phyloP scores from a whole-genome alignment of 2,329 filamentous ascomycete species.

The Ceratocystis cacaofunesta region DNA sequence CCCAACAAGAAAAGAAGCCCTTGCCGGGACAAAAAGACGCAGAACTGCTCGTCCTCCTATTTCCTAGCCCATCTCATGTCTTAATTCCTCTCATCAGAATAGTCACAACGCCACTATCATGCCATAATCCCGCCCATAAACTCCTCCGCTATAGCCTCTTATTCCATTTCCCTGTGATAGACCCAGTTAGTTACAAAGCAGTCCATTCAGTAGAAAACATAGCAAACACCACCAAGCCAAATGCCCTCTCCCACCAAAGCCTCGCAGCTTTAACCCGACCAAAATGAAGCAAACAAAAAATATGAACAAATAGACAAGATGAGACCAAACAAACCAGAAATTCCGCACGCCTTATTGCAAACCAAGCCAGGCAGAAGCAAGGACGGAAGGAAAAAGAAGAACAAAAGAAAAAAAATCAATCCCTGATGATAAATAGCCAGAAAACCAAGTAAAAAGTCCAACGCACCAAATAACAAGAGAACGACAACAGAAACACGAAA shows the following conservation, averaged over 20 bases:
- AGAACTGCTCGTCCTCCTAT: background rate
- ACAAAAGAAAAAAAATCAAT: conserved; percentile 8
- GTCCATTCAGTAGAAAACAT: background rate
- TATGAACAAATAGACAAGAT: background rate
- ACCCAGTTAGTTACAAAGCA: background rate
- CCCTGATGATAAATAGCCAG: conserved; percentile 2
- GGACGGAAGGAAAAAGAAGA: background rate
- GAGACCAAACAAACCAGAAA: conserved; percentile 3
- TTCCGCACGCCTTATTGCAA: background rate
- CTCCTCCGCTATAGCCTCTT: background rate
- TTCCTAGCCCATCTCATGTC: background rate
- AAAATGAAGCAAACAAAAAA: background rate
- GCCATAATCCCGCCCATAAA: background rate
- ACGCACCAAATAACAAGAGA: background rate
- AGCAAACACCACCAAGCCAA: conserved; percentile 1
- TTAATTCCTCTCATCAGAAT: background rate
- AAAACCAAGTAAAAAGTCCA: background rate
- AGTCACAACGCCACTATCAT: background rate
- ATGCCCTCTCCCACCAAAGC: no score
- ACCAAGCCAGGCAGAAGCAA: background rate
- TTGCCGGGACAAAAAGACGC: background rate
- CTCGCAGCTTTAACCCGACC: background rate
- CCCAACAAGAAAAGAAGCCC: background rate
- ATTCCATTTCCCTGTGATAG: background rate
- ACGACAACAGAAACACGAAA: background rate